phyloP scores from a whole-genome alignment of 257 asterid species.

The Knoxia roxburghii region DNA sequence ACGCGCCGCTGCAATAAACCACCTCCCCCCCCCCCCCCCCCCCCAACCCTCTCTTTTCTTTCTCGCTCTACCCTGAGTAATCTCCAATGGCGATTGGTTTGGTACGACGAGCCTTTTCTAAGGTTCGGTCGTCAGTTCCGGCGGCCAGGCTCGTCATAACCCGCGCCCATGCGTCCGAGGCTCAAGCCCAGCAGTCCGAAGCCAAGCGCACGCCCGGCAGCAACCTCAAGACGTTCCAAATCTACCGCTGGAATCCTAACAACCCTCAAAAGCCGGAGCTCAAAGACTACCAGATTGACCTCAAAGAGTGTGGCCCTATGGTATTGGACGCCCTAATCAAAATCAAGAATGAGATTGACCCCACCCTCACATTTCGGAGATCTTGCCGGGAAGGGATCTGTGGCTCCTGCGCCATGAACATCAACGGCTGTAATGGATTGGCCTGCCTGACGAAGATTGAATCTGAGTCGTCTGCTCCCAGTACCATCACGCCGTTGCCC shows the following conservation, averaged over 20 bases:
- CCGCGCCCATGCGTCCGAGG: constrained; percentile 56
- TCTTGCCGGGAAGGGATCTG: constrained; percentile 99
- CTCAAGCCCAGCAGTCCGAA: constrained; percentile 46
- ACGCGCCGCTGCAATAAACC: no score
- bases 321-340: constrained; percentile 84
- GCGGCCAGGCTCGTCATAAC: constrained; percentile 36
- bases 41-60: no score
- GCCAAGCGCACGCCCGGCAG: constrained; percentile 25
- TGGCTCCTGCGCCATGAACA: constrained; percentile 96
- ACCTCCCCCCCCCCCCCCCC: no score
- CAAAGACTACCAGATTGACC: constrained; percentile 58
- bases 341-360: constrained; percentile 87
- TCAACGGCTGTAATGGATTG: constrained; percentile 75
- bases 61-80: not conserved
- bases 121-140: constrained; percentile 42
- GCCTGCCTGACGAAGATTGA: constrained; percentile 82
- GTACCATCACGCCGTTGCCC: constrained; percentile 74
- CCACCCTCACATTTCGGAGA: constrained; percentile 77
- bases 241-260: constrained; percentile 93
- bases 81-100: constrained; percentile 70
- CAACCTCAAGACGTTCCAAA: constrained; percentile 71
- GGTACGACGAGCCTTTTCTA: constrained; percentile 61
- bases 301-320: constrained; percentile 91
- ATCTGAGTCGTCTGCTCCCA: constrained; percentile 30
- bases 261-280: constrained; percentile 65